Percentiles rank a stretch among this genome's conserved stretches.
Conservation (phyloP, 2,329 filamentous ascomycete species). For the Rugonectria rugulosa region DNA sequence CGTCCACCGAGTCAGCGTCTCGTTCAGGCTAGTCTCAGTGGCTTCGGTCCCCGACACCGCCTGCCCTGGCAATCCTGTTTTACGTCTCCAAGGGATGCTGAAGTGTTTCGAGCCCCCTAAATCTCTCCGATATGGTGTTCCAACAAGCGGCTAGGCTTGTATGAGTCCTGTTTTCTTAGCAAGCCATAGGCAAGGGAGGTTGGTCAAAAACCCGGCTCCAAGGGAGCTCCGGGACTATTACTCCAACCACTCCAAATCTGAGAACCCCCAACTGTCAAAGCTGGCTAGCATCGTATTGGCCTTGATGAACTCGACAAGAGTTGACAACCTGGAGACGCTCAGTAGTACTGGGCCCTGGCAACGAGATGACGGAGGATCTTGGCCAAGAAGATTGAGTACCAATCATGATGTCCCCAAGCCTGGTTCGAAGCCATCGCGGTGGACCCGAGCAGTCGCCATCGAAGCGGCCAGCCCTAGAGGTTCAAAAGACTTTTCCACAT, state of each 20-base stretch:
- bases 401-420: slow-evolving; percentile 29
- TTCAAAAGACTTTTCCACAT: slow-evolving; percentile 35
- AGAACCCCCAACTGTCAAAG: slow-evolving; percentile 5
- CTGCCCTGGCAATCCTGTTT: slow-evolving; percentile 30
- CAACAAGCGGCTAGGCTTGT: slow-evolving; percentile 30
- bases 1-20: slow-evolving; percentile 32
- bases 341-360: slow-evolving; percentile 6
- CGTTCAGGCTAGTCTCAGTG: slow-evolving; percentile 35
- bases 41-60: slow-evolving; percentile 34
- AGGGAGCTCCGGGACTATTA: no score
- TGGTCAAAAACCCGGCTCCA: no score
- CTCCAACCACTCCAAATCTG: slow-evolving; percentile 6
- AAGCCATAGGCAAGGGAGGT: no score
- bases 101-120: slow-evolving; percentile 17
- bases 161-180: no score
- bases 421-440: slow-evolving; percentile 28
- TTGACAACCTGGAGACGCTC: neutral
- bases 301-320: slow-evolving; percentile 7
- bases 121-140: slow-evolving; percentile 10
- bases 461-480: slow-evolving; percentile 23
- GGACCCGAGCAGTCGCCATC: slow-evolving; percentile 36
- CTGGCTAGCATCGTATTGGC: slow-evolving; percentile 1
- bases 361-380: slow-evolving; percentile 13
- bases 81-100: slow-evolving; percentile 14
- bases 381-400: slow-evolving; percentile 19